Evolutionary conservation across 495 filamentous ascomycete genomes (phyloP).

Genomic region (Penicillium lividum): DNA sequence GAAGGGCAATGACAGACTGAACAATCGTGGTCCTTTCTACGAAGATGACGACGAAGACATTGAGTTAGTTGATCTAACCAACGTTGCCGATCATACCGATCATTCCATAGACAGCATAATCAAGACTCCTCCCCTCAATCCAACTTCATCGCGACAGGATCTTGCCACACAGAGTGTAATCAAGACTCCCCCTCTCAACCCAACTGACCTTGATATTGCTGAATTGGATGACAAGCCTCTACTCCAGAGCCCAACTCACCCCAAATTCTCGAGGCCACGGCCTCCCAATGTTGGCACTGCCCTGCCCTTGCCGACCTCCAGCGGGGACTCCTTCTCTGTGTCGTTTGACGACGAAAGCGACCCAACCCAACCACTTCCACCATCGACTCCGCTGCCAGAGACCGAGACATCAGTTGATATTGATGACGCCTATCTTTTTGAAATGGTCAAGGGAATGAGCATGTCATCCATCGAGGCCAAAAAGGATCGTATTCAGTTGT

Average conservation of each 20-base stretch:
- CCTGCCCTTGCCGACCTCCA: neutral
- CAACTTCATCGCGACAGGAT: neutral
- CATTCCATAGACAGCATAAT: neutral
- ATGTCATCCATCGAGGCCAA: neutral
- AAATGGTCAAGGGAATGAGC: neutral
- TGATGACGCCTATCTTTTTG: neutral
- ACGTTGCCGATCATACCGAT: neutral
- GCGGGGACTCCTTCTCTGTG: neutral
- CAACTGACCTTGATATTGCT: neutral
- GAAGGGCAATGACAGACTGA: neutral
- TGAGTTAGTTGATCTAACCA: neutral
- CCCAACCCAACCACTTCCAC: neutral
- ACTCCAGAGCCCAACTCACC: neutral
- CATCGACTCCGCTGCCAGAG: neutral
- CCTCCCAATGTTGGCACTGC: neutral
- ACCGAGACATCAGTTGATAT: neutral
- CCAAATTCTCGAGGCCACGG: neutral
- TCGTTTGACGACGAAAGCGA: neutral
- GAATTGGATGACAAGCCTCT: too few relatives aligned
- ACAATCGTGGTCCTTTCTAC: neutral
- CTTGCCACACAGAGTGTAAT: neutral
- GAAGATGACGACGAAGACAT: neutral
- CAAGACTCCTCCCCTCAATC: neutral
- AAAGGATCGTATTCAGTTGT: conserved; percentile 5
- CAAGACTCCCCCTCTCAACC: neutral